Evolutionary conservation across 192 early-diverging fungal genomes (phyloP).

Genomic region (Dissophora globulifera): DNA sequence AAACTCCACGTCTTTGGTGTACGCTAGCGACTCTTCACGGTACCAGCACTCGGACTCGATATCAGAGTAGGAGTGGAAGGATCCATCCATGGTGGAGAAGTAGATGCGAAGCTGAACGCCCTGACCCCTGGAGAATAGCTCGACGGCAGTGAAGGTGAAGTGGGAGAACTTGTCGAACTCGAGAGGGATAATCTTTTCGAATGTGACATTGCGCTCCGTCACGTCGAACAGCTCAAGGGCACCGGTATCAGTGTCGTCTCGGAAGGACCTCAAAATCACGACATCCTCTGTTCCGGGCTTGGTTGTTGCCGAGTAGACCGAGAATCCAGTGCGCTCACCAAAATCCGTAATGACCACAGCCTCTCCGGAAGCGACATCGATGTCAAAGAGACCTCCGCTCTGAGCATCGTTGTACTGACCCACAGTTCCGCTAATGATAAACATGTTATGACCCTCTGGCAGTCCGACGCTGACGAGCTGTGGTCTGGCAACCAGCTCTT

Average conservation of each 20-base stretch:
- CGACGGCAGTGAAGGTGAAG: slow-evolving; percentile 25
- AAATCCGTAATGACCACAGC: slow-evolving; percentile 21
- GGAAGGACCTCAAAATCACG: slow-evolving; percentile 33
- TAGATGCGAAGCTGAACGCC: slow-evolving; percentile 56
- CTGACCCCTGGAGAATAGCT: slow-evolving; percentile 50
- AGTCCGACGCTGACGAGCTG: slow-evolving; percentile 19
- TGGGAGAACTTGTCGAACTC: slow-evolving; percentile 20
- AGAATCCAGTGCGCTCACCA: slow-evolving; percentile 47
- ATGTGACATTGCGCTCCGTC: slow-evolving; percentile 19
- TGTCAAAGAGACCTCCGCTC: slow-evolving; percentile 22
- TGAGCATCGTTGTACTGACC: slow-evolving; percentile 45
- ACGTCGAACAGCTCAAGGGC: slow-evolving; percentile 40
- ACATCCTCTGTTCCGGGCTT: slow-evolving; percentile 40
- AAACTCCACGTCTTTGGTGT: slow-evolving; percentile 74
- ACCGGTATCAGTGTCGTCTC: slow-evolving; percentile 20
- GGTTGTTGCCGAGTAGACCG: slow-evolving; percentile 24
- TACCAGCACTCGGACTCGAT: slow-evolving; percentile 70
- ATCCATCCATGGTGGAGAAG: slow-evolving; percentile 71
- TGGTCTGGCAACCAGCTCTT: slow-evolving; percentile 27
- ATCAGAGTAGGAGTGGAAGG: slow-evolving; percentile 61
- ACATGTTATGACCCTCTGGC: slow-evolving; percentile 32
- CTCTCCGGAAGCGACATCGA: slow-evolving; percentile 26
- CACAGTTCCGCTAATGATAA: slow-evolving; percentile 33
- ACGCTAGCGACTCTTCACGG: slow-evolving; percentile 87
- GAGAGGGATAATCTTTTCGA: slow-evolving; percentile 32